A percentile compares a stretch with the other conserved stretches of the same genome.
These are phyloP conservation scores for Alnus glutinosa DNA, from an alignment of 306 rosid genomes.

Conservation along the genomic window DNA sequence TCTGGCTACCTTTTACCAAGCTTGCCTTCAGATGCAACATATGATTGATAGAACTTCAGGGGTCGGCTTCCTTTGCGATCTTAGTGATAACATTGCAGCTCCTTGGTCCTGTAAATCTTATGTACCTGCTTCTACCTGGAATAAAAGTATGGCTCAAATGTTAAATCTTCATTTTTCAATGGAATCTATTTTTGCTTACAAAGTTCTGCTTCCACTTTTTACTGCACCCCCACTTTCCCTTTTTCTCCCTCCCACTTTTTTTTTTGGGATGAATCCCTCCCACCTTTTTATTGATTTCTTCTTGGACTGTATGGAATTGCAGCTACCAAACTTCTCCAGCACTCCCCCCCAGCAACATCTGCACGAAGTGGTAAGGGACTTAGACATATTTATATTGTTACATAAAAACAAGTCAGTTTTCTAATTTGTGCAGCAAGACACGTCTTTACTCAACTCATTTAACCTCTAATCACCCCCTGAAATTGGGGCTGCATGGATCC, in stretches of 20 bases:
- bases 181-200: conserved; percentile 2
- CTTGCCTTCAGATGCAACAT: conserved; percentile 61
- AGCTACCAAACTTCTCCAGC: conserved; percentile 52
- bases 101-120: conserved; percentile 62
- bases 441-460: background rate
- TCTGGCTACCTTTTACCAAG: conserved; percentile 70
- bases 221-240: too few relatives aligned
- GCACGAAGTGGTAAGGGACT: conserved; percentile 48
- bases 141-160: conserved; percentile 44
- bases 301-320: conserved; percentile 26
- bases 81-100: conserved; percentile 68
- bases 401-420: background rate
- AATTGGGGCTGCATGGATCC: background rate
- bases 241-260: background rate
- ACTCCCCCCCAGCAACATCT: conserved; percentile 52
- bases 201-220: background rate
- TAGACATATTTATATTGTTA: background rate
- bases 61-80: conserved; percentile 67
- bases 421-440: background rate
- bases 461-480: background rate
- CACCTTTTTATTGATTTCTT: conserved; percentile 5
- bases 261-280: background rate
- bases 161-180: conserved; percentile 5
- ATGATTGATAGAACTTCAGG: conserved; percentile 44
- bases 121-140: conserved; percentile 47